Base-by-base conservation (phyloP, 352 stramenopile species). In the Pythium phragmiticola region DNA sequence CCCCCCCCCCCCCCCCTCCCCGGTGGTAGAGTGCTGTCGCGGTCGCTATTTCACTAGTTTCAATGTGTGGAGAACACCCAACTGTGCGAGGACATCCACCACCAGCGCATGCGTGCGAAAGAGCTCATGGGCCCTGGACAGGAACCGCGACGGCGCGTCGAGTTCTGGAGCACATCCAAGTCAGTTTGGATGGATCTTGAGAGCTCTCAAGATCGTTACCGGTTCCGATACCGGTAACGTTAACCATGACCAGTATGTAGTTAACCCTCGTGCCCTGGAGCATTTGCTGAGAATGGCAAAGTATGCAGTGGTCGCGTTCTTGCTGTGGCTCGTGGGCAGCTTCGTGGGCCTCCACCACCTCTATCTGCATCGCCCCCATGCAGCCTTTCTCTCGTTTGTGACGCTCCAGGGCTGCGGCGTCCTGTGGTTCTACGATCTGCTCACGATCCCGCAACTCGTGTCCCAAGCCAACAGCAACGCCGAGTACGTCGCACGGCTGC, bases 81-180 rank as follows among this genome's bases (percentile, higher is more conserved):
- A 21, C 26, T 30, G 26, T 30, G 26, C 26, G 26, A 30, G 26
- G 26, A 30, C 26, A 50, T 82, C 60, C 5, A 73, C 68, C 0
- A 70, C 72, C 16, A 76, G 28, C 2, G 60, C 64, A 7, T 76
- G 74, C 5, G 59, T 69, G 41, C 73, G 39, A 19, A 30, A 30
- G n/a, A 83, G 54, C 50, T 73, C 36, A 30, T 82, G 74, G 9
- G 72, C 64, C 16, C 75, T 77, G 8, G 65, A 30, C 26, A 30
- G 26, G 26, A 30, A 5, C 4, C 26, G 26, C 26, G 4, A 30
- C 26, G 26, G 26, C 21, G 21, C 21, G 21, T 21, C 21, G 21
- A 21, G 21, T 21, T 21, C 21, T 21, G 21, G 21, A 21, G 21
- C 21, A 21, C 21, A 21, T 30, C 26, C 26, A 30, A 30, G 26